Evolutionary conservation across 1,284 basidiomycete species (phyloP).

Genomic region (Megacollybia platyphylla): DNA sequence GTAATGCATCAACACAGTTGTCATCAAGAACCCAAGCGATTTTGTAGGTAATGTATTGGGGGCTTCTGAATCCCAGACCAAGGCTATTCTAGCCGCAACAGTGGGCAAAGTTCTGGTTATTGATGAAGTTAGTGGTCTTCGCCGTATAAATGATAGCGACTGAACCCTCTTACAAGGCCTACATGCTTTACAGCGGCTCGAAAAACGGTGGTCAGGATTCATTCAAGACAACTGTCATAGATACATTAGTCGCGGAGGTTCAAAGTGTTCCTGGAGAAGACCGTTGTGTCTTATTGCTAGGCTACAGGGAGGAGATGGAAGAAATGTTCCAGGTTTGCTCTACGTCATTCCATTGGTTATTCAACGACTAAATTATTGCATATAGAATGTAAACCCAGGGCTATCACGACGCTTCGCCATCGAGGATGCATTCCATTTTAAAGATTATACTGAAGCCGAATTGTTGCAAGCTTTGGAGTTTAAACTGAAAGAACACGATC

Average conservation of each 20-base stretch:
- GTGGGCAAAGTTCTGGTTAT: conserved; percentile 56
- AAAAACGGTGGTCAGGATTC: conserved; percentile 21
- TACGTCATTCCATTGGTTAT: neutral
- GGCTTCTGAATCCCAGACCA: conserved; percentile 50
- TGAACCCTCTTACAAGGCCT: conserved; percentile 29
- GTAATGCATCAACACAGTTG: conserved; percentile 22
- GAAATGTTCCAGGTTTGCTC: conserved; percentile 55
- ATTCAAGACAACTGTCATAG: conserved; percentile 55
- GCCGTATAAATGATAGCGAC: neutral
- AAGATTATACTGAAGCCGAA: conserved; percentile 44
- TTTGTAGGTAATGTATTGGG: conserved; percentile 44
- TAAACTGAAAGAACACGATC: conserved; percentile 44
- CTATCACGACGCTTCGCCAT: conserved; percentile 48
- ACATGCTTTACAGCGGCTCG: conserved; percentile 43
- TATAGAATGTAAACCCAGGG: conserved; percentile 57
- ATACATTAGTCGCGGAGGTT: conserved; percentile 61
- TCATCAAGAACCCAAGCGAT: conserved; percentile 53
- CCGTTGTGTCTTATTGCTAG: conserved; percentile 49
- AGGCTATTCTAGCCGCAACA: conserved; percentile 39
- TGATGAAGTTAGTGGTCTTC: conserved; percentile 35
- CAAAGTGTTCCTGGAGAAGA: conserved; percentile 58
- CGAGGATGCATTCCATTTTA: conserved; percentile 54
- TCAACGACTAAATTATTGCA: neutral
- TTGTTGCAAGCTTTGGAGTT: conserved; percentile 35
- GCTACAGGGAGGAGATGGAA: conserved; percentile 50